A percentile compares a stretch with the other conserved stretches of the same genome.
These are phyloP conservation scores for Nectriaceae sp. DNA, from an alignment of 2,329 filamentous ascomycete species.

Conservation along the genomic window DNA sequence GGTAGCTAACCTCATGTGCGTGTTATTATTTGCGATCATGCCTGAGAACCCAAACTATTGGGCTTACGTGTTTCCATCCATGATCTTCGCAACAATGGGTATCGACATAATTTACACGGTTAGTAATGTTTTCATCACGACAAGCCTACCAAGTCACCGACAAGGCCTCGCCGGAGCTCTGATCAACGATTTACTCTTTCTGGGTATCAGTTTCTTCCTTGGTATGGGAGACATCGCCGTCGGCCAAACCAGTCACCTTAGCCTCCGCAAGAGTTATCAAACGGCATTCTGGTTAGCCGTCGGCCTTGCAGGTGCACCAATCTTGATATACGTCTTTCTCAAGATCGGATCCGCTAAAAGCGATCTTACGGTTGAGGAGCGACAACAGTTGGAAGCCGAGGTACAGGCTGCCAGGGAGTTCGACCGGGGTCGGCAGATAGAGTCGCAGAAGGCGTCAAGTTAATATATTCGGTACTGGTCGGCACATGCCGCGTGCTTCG, in stretches of 20 bases:
- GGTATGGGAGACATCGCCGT: conserved; percentile 62
- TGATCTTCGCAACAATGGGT: conserved; percentile 61
- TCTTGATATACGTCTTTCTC: conserved; percentile 24
- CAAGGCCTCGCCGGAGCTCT: conserved; percentile 68
- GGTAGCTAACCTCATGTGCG: conserved; percentile 50
- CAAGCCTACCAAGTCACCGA: conserved; percentile 55
- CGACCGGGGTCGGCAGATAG: conserved; percentile 10
- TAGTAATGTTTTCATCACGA: conserved; percentile 69
- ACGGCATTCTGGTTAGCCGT: conserved; percentile 29
- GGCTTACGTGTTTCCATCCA: conserved; percentile 63
- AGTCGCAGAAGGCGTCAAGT: background rate
- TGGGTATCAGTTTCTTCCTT: conserved; percentile 65
- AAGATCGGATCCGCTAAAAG: conserved; percentile 29
- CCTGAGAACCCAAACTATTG: conserved; percentile 58
- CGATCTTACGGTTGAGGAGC: conserved; percentile 27
- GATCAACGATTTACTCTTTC: conserved; percentile 61
- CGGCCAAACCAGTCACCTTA: conserved; percentile 41
- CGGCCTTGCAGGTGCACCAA: conserved; percentile 19
- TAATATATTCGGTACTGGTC: background rate
- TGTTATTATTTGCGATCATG: conserved; percentile 58
- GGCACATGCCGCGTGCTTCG: background rate
- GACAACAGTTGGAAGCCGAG: conserved; percentile 21
- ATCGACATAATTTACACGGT: conserved; percentile 69
- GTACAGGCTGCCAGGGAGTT: conserved; percentile 6
- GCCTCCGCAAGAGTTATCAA: conserved; percentile 32